These are phyloP conservation scores for Datura wrightii DNA, from an alignment of 257 asterid genomes.

Conservation along the genomic window DNA sequence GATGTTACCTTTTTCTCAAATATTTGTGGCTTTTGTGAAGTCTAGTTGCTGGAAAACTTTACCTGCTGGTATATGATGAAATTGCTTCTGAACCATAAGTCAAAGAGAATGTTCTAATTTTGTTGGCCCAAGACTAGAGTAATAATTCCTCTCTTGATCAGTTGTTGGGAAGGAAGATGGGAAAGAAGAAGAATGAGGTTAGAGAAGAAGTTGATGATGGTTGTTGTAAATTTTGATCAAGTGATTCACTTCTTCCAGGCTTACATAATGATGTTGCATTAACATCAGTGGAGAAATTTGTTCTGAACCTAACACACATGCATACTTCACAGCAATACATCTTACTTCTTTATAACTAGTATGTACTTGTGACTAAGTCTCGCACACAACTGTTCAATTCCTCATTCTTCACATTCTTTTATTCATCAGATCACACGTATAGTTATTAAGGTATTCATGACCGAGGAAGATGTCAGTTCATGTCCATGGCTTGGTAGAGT, in stretches of 20 bases:
- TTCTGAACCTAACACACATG: background rate
- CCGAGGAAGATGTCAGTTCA: background rate
- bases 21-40: background rate
- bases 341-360: background rate
- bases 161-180: background rate
- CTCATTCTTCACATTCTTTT: background rate
- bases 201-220: background rate
- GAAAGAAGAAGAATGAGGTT: background rate
- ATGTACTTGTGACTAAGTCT: background rate
- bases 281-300: conserved; percentile 14
- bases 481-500: background rate
- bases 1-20: background rate
- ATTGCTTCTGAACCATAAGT: background rate
- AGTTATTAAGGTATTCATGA: background rate
- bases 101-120: background rate
- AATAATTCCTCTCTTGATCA: background rate
- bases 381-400: background rate
- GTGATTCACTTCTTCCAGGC: conserved; percentile 6
- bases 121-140: background rate
- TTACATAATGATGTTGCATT: conserved; percentile 6
- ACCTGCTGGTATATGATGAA: background rate
- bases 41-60: background rate
- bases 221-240: background rate
- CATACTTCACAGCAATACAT: background rate
- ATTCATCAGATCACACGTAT: background rate